Evolutionary conservation across 257 asterid genomes (phyloP), one percentile per base, ranked within the genome.

Genomic region (Datura wrightii): DNA sequence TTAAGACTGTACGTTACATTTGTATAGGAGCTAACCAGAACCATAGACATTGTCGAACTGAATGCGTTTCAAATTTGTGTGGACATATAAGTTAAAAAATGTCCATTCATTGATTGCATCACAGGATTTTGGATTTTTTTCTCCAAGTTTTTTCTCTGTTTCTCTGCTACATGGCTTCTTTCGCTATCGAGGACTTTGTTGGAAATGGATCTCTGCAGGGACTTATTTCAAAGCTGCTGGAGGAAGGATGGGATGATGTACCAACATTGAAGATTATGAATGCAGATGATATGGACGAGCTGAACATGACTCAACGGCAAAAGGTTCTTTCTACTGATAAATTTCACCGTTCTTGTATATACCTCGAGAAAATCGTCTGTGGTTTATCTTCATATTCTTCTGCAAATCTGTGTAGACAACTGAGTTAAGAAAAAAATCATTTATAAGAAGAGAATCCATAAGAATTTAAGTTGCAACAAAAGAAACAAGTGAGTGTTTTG

Each of bases 241-340:
- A 93, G 81, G 94, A 92, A 86, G 98, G 97, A 16, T 94, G 97
- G 98, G 98, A 93, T 70, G 97, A 94, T n/a, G 96, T 94, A 13
- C 97, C 97, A 8, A 91, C 98, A 62, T 80, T 94, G 93, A 94
- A 93, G 96, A 83, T 92, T 31, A 92, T 94, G 97, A 92, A 86
- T 88, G 65, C 90, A 4, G 97, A 93, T 6, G 97, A 93, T 74
- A 92, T 89, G 97, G 87, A 91, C 67, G 92, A 91, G 70, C 83
- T 94, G 37, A 93, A 90, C 86, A 89, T 94, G 92, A 91, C 88
- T 83, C 92, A 85, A 69, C 90, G 88, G 31, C 98, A 94, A 44
- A 94, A 94, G 98, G 98, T 94, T 89, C 41, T 60, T 5, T 65
- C 6, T 80, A 60, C 55, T 81, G 56, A 42, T 59, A 62, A 31